phyloP scores from a whole-genome alignment of 2,329 filamentous ascomycete genomes.

The Trichoderma sp. region DNA sequence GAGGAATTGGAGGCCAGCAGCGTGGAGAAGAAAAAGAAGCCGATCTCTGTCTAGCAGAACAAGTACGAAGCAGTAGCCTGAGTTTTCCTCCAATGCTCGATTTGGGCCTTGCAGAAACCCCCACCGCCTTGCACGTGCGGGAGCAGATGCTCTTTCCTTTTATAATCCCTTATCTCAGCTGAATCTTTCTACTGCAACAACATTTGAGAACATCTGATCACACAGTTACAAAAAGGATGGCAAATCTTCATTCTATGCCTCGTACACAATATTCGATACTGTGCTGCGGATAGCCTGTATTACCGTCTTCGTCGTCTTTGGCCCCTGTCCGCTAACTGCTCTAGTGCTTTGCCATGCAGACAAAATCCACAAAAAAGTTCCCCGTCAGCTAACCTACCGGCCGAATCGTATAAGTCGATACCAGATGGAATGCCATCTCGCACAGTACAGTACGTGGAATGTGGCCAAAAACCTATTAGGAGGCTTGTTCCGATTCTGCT shows the following conservation, averaged over 20 bases:
- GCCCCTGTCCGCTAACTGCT: slow-evolving; percentile 3
- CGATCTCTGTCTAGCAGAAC: background rate
- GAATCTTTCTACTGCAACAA: no score
- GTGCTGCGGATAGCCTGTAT: background rate
- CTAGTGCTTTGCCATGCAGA: slow-evolving; percentile 2
- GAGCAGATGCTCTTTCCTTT: background rate
- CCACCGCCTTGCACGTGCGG: slow-evolving; percentile 16
- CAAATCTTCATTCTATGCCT: background rate
- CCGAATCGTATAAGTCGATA: background rate
- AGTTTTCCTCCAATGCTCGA: background rate
- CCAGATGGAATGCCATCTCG: background rate
- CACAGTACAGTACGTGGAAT: background rate
- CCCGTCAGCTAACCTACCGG: background rate
- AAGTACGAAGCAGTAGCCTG: background rate
- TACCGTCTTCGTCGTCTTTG: slow-evolving; percentile 1
- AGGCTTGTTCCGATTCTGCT: no score
- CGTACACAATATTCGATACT: background rate
- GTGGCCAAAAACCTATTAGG: background rate
- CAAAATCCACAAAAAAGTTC: background rate
- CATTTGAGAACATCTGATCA: background rate
- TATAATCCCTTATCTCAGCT: background rate
- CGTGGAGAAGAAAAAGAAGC: background rate
- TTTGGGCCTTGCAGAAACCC: background rate
- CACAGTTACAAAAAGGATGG: background rate
- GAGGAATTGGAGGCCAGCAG: background rate